Evolutionary conservation across 1,139 yeast species (phyloP).

Genomic region (Petasospora rhodanensis): DNA sequence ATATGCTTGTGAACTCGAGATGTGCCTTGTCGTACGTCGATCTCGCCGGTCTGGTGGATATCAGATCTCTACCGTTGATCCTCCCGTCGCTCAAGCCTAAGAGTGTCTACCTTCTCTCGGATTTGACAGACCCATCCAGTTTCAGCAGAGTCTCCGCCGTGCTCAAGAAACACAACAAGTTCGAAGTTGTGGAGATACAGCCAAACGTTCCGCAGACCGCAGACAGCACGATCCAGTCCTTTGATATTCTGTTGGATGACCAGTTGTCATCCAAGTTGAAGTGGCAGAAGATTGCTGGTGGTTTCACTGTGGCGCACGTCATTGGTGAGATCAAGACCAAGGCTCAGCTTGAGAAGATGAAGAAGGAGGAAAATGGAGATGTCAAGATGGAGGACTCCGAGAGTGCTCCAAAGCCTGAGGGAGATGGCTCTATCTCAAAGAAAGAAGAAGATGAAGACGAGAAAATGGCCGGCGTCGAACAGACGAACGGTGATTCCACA

Average conservation of each 20-base stretch:
- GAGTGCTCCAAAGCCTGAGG: slow-evolving; percentile 3
- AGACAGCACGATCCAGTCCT: slow-evolving; percentile 62
- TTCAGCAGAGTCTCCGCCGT: slow-evolving; percentile 19
- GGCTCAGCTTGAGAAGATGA: slow-evolving; percentile 27
- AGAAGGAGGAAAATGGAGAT: slow-evolving; percentile 16
- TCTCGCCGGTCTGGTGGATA: slow-evolving; percentile 79
- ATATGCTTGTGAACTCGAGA: slow-evolving; percentile 44
- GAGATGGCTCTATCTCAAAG: slow-evolving; percentile 3
- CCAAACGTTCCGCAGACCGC: slow-evolving; percentile 44
- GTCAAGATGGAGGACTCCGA: slow-evolving; percentile 15
- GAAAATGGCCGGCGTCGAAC: slow-evolving; percentile 7
- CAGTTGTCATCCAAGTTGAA: slow-evolving; percentile 54
- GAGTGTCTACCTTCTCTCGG: slow-evolving; percentile 57
- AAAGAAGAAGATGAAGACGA: slow-evolving; percentile 5
- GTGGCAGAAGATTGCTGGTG: slow-evolving; percentile 86
- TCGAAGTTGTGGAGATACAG: slow-evolving; percentile 33
- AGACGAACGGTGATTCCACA: no score
- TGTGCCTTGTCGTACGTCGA: slow-evolving; percentile 80
- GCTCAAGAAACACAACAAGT: slow-evolving; percentile 26
- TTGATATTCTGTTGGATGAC: slow-evolving; percentile 70
- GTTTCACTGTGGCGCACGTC: slow-evolving; percentile 79
- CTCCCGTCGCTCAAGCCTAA: slow-evolving; percentile 78
- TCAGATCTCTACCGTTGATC: slow-evolving; percentile 75
- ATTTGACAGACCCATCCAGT: slow-evolving; percentile 33
- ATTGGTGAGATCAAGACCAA: slow-evolving; percentile 61